Evolutionary conservation across 176 grass and related monocot species (phyloP).

Genomic region (maize (Zea mays)): DNA sequence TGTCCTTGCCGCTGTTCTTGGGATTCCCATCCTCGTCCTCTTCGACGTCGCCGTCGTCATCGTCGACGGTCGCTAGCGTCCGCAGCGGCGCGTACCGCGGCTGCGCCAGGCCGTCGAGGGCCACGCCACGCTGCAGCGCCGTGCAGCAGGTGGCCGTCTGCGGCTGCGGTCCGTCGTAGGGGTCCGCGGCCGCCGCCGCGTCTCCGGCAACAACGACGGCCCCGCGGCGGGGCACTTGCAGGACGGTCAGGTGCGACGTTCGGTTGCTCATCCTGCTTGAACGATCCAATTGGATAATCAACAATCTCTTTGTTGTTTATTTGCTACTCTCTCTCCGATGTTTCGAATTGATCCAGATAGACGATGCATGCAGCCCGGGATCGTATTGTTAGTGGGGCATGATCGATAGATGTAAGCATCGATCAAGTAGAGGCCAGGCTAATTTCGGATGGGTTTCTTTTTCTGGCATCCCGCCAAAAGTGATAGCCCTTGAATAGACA

Average conservation of each 20-base stretch:
- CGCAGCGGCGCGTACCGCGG: constrained; percentile 40
- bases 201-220: background rate
- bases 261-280: constrained; percentile 37
- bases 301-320: background rate
- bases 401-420: background rate
- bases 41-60: background rate
- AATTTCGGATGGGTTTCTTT: background rate
- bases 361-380: no score
- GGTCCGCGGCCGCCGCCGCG: background rate
- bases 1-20: background rate
- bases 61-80: constrained; percentile 11
- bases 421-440: background rate
- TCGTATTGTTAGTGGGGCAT: no score
- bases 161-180: constrained; percentile 27
- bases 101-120: constrained; percentile 18
- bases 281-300: background rate
- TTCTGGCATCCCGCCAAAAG: background rate
- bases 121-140: constrained; percentile 46
- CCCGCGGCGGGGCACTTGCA: constrained; percentile 13
- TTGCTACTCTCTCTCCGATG: background rate
- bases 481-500: background rate
- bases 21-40: background rate
- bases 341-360: background rate
- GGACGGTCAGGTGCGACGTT: constrained; percentile 48
- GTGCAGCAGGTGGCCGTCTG: constrained; percentile 55